These are phyloP conservation scores for Suillus ampliporus DNA, from an alignment of 768 basidiomycete genomes.

Conservation along the genomic window DNA sequence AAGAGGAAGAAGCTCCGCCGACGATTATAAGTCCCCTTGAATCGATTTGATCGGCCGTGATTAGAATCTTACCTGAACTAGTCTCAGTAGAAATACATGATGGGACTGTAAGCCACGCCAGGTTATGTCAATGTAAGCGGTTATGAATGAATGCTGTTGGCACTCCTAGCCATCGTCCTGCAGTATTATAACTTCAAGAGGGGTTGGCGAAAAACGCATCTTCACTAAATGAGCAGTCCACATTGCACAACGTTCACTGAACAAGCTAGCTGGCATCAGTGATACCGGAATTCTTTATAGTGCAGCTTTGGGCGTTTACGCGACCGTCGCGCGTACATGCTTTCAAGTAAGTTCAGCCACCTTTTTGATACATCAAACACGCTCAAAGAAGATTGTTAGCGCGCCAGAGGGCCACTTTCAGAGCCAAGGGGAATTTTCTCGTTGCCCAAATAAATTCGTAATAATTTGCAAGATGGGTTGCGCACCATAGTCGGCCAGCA, in stretches of 20 bases:
- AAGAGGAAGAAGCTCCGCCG: background rate
- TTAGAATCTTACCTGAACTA: constrained; percentile 7
- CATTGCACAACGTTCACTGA: background rate
- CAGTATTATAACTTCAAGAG: too few species aligned
- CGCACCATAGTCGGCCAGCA: background rate
- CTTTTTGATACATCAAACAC: background rate
- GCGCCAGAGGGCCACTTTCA: too few species aligned
- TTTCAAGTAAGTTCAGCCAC: background rate
- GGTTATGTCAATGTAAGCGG: background rate
- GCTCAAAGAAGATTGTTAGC: background rate
- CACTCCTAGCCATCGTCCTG: too few species aligned
- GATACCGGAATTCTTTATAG: background rate
- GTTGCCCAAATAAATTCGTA: constrained; percentile 2
- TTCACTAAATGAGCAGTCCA: background rate
- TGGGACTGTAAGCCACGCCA: background rate
- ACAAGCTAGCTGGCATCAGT: background rate
- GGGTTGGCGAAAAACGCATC: constrained; percentile 1
- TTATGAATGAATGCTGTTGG: background rate
- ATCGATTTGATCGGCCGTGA: constrained; percentile 1
- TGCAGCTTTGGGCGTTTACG: background rate
- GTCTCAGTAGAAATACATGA: background rate
- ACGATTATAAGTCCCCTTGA: background rate
- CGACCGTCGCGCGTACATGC: background rate
- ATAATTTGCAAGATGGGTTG: background rate
- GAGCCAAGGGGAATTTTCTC: background rate